Conservation (phyloP, 1,139 yeast genomes). For the Spathaspora jeffriesii region DNA sequence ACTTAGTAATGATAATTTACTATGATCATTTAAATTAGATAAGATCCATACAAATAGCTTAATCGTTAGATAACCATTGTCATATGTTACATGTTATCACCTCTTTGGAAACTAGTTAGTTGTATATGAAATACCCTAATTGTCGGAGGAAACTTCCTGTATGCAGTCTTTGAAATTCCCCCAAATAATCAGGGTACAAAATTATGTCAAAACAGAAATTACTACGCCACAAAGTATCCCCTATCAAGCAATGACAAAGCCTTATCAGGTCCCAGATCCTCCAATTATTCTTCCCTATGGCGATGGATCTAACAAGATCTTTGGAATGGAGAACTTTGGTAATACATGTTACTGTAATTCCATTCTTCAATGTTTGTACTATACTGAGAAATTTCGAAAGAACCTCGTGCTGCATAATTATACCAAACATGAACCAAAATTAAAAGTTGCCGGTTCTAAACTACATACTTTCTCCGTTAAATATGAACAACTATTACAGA, state of each 20-base stretch:
- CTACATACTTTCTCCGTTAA: constrained; percentile 48
- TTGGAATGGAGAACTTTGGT: constrained; percentile 96
- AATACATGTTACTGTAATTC: constrained; percentile 95
- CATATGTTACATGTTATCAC: no score
- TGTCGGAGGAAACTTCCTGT: background rate
- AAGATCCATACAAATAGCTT: no score
- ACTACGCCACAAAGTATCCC: background rate
- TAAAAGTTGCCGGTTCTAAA: constrained; percentile 41
- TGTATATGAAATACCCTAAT: no score
- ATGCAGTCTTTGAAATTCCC: background rate
- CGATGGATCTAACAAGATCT: constrained; percentile 71
- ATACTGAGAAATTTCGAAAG: constrained; percentile 67
- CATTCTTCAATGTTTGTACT: constrained; percentile 83
- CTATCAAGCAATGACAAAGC: constrained; percentile 4
- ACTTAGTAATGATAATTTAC: no score
- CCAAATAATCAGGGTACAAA: background rate
- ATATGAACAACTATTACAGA: constrained; percentile 42
- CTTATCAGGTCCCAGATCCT: constrained; percentile 3
- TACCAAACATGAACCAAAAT: constrained; percentile 38
- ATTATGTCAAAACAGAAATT: no score
- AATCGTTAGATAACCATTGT: no score
- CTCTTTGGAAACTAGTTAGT: no score
- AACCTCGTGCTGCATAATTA: constrained; percentile 42
- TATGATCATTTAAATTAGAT: no score
- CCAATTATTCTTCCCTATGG: constrained; percentile 31